Conservation (phyloP, 2,329 filamentous ascomycete species). For the Neurospora crassa region DNA sequence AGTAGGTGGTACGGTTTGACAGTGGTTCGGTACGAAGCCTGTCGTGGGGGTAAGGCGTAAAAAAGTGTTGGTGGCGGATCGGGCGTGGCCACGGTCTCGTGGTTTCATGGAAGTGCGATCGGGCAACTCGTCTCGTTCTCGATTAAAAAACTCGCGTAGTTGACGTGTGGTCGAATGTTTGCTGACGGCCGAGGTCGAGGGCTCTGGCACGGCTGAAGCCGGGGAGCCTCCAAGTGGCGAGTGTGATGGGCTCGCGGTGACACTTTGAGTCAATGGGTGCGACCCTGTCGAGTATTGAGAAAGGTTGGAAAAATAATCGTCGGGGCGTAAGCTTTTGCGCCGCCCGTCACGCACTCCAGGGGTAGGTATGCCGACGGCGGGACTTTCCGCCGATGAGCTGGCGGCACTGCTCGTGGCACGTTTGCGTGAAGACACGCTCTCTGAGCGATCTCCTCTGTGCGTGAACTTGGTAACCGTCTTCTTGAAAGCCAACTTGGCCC, state of each 20-base stretch:
- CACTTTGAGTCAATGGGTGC: constrained; percentile 67
- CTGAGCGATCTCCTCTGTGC: constrained; percentile 47
- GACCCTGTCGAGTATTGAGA: constrained; percentile 38
- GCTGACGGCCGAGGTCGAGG: constrained; percentile 26
- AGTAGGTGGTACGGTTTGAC: constrained; percentile 27
- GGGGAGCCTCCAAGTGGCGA: constrained; percentile 22
- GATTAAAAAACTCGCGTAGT: constrained; percentile 25
- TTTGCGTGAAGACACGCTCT: constrained; percentile 42
- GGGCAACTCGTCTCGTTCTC: constrained; percentile 22
- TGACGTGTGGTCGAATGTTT: constrained; percentile 23
- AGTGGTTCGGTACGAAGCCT: constrained; percentile 18
- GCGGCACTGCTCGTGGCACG: constrained; percentile 53
- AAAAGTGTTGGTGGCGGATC: constrained; percentile 35
- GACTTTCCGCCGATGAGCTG: constrained; percentile 51
- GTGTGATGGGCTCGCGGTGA: constrained; percentile 57
- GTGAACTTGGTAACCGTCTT: constrained; percentile 57
- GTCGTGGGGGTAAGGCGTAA: constrained; percentile 29
- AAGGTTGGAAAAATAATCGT: constrained; percentile 43
- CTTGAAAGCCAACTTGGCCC: constrained; percentile 69
- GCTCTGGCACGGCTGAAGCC: constrained; percentile 15
- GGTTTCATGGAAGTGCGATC: constrained; percentile 23
- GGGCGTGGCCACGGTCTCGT: constrained; percentile 30
- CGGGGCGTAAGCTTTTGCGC: constrained; percentile 42
- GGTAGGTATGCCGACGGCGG: constrained; percentile 37
- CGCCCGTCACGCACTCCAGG: constrained; percentile 42